phyloP scores from a whole-genome alignment of 148 eudicot genomes.

The Gaultheria prostrata region DNA sequence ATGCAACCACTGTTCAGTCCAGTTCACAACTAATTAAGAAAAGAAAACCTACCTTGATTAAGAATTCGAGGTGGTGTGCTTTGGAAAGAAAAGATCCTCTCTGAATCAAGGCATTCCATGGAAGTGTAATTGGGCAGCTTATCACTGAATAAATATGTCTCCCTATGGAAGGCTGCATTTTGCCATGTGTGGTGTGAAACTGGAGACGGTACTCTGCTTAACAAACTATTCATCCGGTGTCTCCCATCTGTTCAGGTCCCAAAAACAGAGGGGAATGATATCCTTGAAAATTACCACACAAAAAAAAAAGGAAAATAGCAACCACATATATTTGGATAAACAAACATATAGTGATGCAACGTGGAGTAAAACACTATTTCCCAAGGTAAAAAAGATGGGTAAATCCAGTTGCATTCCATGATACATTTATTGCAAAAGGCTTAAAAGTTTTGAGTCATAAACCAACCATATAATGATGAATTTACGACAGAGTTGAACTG shows the following conservation, averaged over 20 bases:
- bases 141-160: conserved; percentile 10
- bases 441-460: background rate
- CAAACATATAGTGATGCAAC: background rate
- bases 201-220: background rate
- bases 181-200: conserved; percentile 8
- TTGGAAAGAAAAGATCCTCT: conserved; percentile 13
- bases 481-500: conserved; percentile 56
- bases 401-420: background rate
- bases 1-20: background rate
- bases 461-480: conserved; percentile 57
- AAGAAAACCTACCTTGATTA: conserved; percentile 17
- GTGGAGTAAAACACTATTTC: background rate
- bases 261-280: background rate
- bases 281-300: too few species aligned
- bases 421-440: background rate
- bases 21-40: background rate
- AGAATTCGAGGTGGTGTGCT: background rate
- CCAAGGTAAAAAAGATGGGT: background rate
- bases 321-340: background rate
- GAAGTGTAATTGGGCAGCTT: conserved; percentile 13
- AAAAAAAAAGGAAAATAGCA: background rate
- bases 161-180: background rate
- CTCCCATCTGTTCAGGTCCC: conserved; percentile 42
- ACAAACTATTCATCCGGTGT: conserved; percentile 31
- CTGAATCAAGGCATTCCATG: conserved; percentile 9